Evolutionary conservation across 805 yeast species (phyloP), one percentile per base, ranked within the genome.

Genomic region (Saccharomycopsis javanensis): DNA sequence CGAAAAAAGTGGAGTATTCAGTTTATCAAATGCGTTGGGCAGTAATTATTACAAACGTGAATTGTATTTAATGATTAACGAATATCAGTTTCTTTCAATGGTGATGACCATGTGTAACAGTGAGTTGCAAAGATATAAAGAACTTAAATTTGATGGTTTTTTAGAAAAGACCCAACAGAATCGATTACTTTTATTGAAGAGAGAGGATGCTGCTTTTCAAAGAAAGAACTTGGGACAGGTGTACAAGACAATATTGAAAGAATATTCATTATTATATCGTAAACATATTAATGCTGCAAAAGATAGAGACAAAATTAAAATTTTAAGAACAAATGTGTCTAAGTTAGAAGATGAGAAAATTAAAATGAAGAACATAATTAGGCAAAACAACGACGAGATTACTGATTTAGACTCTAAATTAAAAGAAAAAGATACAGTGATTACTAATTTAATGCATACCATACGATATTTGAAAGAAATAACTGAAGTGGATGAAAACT

Each of bases 311-410:
- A 55, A 61, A 28, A 45, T 55, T 16, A 54, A 50, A 25, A 30
- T 27, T 2, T 53, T 61, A 45, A 61, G 53, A 55, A 53, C 37
- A 57, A 57, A 66, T 57, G 42, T 31, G 60, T 18, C 67, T 63
- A 16, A 35, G 5, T 38, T 57, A 31, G 38, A 55, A 27, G 33
- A 16, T 15, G 35, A 37, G 13, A 20, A 38, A 8, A 30, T 23
- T 10, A 28, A 27, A 48, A n/a, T 30, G n/a, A 38, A 33, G n/a
- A 27, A 27, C 20, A 27, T 13, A 10, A 33, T 59, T 20, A 52
- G 31, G 5, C 53, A 42, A n/a, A 38, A 46, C 11, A 34, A 1
- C 8, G 23, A 27, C 33, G 20, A n/a, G 13, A 54, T 28, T 18
- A 37, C 6, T 11, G 51, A 51, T 13, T 25, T 38, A 15, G 38